Evolutionary conservation across 768 basidiomycete species (phyloP).

Genomic region (Auriscalpium orientale): DNA sequence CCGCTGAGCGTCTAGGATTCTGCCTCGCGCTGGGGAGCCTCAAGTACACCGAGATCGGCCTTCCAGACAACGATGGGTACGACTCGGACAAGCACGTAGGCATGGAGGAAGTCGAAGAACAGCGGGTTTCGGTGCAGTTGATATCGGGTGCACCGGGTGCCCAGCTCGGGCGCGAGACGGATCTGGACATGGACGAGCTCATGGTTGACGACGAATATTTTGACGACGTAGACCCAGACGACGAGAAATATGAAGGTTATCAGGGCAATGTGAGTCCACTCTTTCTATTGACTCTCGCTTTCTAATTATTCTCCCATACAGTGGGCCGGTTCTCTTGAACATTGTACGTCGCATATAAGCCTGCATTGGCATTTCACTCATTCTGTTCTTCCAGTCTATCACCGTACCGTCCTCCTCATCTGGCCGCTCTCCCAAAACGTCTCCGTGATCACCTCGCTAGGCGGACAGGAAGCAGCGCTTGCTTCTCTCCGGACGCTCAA

Average conservation of each 20-base stretch:
- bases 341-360: not conserved
- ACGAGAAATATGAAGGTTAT: slow-evolving; percentile 23
- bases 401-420: slow-evolving; percentile 19
- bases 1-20: slow-evolving; percentile 29
- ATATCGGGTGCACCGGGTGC: slow-evolving; percentile 18
- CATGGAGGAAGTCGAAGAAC: slow-evolving; percentile 15
- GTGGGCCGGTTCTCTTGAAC: not conserved
- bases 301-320: not conserved
- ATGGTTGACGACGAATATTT: slow-evolving; percentile 14
- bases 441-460: not conserved
- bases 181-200: slow-evolving; percentile 10
- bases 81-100: slow-evolving; percentile 1
- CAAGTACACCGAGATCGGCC: slow-evolving; percentile 17
- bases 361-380: too few species aligned
- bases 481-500: not conserved
- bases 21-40: slow-evolving; percentile 30
- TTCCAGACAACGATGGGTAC: not conserved
- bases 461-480: not conserved
- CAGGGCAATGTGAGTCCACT: slow-evolving; percentile 21
- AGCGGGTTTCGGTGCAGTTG: slow-evolving; percentile 3
- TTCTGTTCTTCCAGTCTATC: slow-evolving; percentile 14
- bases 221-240: slow-evolving; percentile 11
- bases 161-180: not conserved
- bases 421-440: slow-evolving; percentile 15
- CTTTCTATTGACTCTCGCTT: not conserved